Base-by-base conservation (phyloP, 2,329 filamentous ascomycete species). In the Venturia oleaginea region DNA sequence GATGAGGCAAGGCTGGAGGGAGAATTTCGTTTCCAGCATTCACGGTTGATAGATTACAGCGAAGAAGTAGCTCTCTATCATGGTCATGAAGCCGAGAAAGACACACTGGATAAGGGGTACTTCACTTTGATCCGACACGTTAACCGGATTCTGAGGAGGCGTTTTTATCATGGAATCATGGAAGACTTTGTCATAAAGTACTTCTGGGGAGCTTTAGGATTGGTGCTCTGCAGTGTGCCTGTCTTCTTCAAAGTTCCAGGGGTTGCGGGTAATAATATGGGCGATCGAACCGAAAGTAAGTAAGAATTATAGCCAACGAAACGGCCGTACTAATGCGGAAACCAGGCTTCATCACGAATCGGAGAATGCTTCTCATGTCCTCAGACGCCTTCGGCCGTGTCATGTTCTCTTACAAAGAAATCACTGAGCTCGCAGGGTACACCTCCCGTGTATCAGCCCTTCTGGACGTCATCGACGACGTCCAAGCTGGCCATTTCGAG, bases 171-270 rank as follows among this genome's bases (percentile, higher is more conserved):
- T 74, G 93, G 92, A n/a, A 88, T 99, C 71, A 97, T 97, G 93
- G 94, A 99, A 75, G 94, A 99, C 75, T 99, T 97, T 76, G 91
- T 97, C 65, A 96, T 99, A 77, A 99, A 99, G 76, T 99, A 99
- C 75, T 94, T 97, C 77, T 99, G 94, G 94, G 94, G 94, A 48
- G 93, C 94, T 2, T 76, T 99, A 54, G 94, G 94, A 1, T 82
- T 99, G 68, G 76, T 96, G 68, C 86, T 99, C 11, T 99, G 94
- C 80, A 95, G 91, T 75, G 87, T 96, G 0, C 94, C 94, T 0
- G 93, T 97, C 2, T 99, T 99, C 75, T 90, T 99, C 81, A 93
- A 93, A 76, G 83, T 97, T 22, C 92, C 92, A 0, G 90, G 89
- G 1, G 72, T 73, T 2, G 70, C 69, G 5, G 70, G 71, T 2